Evolutionary conservation across 2,329 filamentous ascomycete species (phyloP).

Genomic region (Aspergillus tamarii): DNA sequence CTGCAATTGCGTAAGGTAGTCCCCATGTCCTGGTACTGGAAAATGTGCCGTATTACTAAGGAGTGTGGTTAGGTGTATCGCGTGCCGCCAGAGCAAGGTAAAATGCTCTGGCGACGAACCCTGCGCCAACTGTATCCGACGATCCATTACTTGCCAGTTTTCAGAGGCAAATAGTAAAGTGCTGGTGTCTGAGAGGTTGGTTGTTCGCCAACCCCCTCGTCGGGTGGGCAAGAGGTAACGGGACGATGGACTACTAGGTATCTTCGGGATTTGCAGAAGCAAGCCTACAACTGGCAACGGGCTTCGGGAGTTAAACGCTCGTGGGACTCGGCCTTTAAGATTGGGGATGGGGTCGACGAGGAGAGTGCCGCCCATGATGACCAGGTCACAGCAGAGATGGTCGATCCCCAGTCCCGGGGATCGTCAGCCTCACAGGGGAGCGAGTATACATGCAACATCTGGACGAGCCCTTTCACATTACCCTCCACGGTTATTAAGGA

Average conservation of each 20-base stretch:
- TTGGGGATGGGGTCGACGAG: background rate
- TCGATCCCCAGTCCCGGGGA: background rate
- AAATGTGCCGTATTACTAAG: background rate
- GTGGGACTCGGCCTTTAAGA: background rate
- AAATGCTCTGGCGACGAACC: slow-evolving; percentile 46
- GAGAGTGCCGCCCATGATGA: background rate
- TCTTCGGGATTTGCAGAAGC: background rate
- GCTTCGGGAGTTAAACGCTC: background rate
- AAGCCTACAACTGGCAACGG: background rate
- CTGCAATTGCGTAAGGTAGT: background rate
- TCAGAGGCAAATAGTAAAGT: background rate
- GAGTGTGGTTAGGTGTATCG: slow-evolving; percentile 19
- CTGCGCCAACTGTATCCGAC: slow-evolving; percentile 34
- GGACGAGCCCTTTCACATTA: background rate
- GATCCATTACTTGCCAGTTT: slow-evolving; percentile 18
- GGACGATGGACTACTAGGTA: background rate
- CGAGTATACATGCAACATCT: background rate
- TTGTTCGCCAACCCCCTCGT: background rate
- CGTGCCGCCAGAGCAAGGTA: slow-evolving; percentile 48
- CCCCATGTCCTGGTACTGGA: background rate
- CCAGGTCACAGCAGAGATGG: background rate
- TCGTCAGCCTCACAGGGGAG: background rate
- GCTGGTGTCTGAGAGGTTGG: background rate
- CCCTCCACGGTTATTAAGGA: background rate
- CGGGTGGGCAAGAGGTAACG: background rate